phyloP scores from a whole-genome alignment of 73 alveolate species.

The Paramecium bursaria region DNA sequence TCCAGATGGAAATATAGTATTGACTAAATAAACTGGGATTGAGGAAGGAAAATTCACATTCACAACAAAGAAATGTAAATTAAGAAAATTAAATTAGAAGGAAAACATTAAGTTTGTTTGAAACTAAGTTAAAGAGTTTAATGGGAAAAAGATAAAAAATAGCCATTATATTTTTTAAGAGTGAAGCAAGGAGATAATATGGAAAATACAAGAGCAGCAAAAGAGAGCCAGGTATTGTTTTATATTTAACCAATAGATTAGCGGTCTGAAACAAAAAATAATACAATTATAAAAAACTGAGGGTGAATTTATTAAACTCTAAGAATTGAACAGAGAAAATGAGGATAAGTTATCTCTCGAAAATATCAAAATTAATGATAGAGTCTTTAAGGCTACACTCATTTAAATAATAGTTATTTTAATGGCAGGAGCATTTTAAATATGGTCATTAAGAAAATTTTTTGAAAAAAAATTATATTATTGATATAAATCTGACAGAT shows the following conservation, averaged over 20 bases:
- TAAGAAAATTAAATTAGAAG: not conserved
- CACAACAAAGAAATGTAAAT: constrained; percentile 35
- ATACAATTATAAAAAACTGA: not conserved
- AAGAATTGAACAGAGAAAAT: constrained; percentile 45
- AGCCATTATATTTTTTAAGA: constrained; percentile 28
- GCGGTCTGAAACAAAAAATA: constrained; percentile 47
- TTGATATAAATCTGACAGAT: too few relatives aligned
- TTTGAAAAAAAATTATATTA: constrained; percentile 58
- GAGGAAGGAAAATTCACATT: constrained; percentile 63
- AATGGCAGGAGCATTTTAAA: constrained; percentile 38
- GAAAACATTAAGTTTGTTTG: constrained; percentile 30
- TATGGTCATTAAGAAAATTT: constrained; percentile 41
- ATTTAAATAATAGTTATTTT: constrained; percentile 23
- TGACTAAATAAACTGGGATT: constrained; percentile 15
- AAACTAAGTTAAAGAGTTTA: constrained; percentile 1
- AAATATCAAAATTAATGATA: constrained; percentile 52
- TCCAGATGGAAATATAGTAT: constrained; percentile 38
- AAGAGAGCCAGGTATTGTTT: constrained; percentile 45
- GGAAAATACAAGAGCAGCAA: constrained; percentile 42
- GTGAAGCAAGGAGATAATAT: constrained; percentile 36
- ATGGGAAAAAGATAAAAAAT: constrained; percentile 45
- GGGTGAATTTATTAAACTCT: constrained; percentile 44
- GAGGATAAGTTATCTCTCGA: constrained; percentile 51
- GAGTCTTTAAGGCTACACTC: constrained; percentile 37
- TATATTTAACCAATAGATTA: not conserved